A percentile compares a stretch with the other conserved stretches of the same genome.
Evolutionary conservation across 2,329 filamentous ascomycete genomes (phyloP).

Genomic region (Xylogone sp.): DNA sequence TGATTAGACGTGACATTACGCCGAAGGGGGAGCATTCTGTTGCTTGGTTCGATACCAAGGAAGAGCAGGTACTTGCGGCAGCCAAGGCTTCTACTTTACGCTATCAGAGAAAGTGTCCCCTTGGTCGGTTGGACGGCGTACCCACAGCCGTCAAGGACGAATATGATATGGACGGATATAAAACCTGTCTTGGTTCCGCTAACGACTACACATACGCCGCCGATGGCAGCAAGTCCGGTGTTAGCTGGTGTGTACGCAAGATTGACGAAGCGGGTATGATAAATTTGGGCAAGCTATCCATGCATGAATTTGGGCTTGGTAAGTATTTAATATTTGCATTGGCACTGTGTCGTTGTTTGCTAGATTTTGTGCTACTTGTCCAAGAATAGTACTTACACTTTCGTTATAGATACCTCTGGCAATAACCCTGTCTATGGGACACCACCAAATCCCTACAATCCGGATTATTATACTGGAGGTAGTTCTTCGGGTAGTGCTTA

Average conservation of each 20-base stretch:
- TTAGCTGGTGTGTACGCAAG: conserved; percentile 66
- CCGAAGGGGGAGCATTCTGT: conserved; percentile 36
- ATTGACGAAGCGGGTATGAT: conserved; percentile 67
- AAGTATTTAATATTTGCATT: conserved; percentile 19
- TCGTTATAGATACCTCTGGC: conserved; percentile 1
- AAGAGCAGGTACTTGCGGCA: conserved; percentile 36
- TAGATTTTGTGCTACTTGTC: too few species aligned
- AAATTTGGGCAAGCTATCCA: conserved; percentile 72
- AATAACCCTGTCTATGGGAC: conserved; percentile 1
- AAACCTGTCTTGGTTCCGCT: conserved; percentile 59
- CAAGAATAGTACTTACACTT: too few species aligned
- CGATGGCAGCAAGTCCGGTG: conserved; percentile 49
- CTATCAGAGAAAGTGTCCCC: conserved; percentile 59
- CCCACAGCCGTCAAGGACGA: conserved; percentile 82
- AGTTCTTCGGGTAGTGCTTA: conserved; percentile 75
- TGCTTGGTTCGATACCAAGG: conserved; percentile 42
- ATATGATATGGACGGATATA: conserved; percentile 67
- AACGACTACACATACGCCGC: conserved; percentile 44
- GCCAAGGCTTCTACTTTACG: conserved; percentile 45
- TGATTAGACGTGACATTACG: conserved; percentile 37
- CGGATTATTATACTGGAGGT: conserved; percentile 34
- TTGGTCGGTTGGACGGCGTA: conserved; percentile 72
- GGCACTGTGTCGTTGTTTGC: too few species aligned
- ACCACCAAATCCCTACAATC: conserved; percentile 1
- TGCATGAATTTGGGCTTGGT: conserved; percentile 78